Conservation (phyloP, 768 basidiomycete genomes). For the Brasilioporus rufonigricans region DNA sequence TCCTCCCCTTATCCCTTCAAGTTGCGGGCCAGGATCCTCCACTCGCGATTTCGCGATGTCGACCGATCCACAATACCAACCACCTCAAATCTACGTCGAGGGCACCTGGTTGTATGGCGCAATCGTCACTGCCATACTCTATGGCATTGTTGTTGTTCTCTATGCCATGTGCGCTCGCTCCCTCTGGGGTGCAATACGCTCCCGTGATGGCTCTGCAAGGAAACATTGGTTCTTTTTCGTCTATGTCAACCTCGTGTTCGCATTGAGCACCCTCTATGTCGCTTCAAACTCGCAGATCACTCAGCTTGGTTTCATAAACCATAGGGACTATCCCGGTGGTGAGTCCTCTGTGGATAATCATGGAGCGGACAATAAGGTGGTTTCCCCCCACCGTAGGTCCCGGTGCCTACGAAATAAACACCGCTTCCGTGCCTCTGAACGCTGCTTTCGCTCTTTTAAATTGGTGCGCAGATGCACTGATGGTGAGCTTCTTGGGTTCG, state of each 20-base stretch:
- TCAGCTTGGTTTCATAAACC: constrained; percentile 29
- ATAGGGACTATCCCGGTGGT: constrained; percentile 34
- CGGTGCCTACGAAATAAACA: constrained; percentile 22
- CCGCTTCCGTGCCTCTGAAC: constrained; percentile 27
- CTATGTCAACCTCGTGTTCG: constrained; percentile 31
- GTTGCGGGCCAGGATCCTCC: background rate
- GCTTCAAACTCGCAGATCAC: constrained; percentile 24
- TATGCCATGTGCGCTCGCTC: constrained; percentile 27
- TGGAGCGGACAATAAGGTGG: no score
- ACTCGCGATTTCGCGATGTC: constrained; percentile 16
- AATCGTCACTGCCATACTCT: constrained; percentile 26
- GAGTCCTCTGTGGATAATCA: background rate
- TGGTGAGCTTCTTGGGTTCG: constrained; percentile 18
- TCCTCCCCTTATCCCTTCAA: constrained; percentile 6
- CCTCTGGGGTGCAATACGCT: constrained; percentile 24
- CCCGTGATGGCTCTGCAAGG: constrained; percentile 4
- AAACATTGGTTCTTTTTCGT: constrained; percentile 28
- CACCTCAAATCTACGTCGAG: constrained; percentile 20
- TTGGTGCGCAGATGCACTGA: constrained; percentile 30
- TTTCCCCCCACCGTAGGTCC: constrained; percentile 17
- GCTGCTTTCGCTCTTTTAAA: constrained; percentile 30
- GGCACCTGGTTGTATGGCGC: constrained; percentile 32
- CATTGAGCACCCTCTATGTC: constrained; percentile 28
- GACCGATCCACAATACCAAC: constrained; percentile 9
- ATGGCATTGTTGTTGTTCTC: constrained; percentile 28